Percentiles rank a stretch among this genome's conserved stretches.
Evolutionary conservation across 805 yeast species (phyloP).

Genomic region (Kodamaea kaohsiungensis): DNA sequence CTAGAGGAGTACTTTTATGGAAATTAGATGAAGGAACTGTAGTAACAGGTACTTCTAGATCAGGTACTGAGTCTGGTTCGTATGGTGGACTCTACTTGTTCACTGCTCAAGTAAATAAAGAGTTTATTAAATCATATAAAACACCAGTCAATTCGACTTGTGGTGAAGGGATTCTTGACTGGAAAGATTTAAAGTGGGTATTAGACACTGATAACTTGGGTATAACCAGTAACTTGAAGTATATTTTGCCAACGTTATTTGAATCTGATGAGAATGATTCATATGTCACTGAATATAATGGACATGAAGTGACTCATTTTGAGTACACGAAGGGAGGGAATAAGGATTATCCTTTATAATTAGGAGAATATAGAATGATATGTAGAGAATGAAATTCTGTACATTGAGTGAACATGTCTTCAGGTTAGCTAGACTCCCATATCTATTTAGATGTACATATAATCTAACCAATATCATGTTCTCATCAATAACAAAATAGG

Average conservation of each 20-base stretch:
- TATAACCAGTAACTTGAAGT: constrained; percentile 39
- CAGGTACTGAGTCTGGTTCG: constrained; percentile 8
- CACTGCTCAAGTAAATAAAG: constrained; percentile 34
- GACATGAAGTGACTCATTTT: constrained; percentile 3
- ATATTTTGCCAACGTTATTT: constrained; percentile 26
- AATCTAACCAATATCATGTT: too few species aligned
- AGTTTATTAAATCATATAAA: constrained; percentile 22
- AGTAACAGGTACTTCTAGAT: constrained; percentile 6
- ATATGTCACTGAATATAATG: constrained; percentile 27
- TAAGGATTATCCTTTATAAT: not conserved
- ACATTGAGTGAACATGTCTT: too few species aligned
- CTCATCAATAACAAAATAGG: too few species aligned
- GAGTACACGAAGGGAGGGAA: constrained; percentile 1
- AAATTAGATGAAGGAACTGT: constrained; percentile 14
- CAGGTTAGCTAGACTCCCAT: too few species aligned
- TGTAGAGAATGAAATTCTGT: too few species aligned
- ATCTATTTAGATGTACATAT: too few species aligned
- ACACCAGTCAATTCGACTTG: constrained; percentile 30
- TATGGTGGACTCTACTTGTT: constrained; percentile 39
- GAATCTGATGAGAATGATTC: constrained; percentile 22
- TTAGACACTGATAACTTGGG: constrained; percentile 37
- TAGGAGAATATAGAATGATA: too few species aligned
- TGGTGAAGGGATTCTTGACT: constrained; percentile 45
- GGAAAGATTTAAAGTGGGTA: constrained; percentile 41
- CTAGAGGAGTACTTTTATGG: constrained; percentile 42